A percentile compares a stretch with the other conserved stretches of the same genome.
phyloP scores from a whole-genome alignment of 1,139 yeast species.

The Pichia sp. region DNA sequence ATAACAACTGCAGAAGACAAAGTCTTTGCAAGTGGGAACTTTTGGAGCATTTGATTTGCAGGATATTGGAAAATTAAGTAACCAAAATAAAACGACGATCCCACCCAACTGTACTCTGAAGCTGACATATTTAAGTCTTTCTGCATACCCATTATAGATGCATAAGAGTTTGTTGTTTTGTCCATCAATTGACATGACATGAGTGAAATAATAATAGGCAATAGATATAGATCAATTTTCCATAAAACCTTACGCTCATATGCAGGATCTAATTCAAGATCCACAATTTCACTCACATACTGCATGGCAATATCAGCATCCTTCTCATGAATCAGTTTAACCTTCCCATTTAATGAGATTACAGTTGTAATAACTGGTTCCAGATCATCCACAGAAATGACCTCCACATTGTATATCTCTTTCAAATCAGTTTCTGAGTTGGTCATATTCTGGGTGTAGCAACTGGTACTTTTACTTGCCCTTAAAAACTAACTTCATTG shows the following conservation, averaged over 20 bases:
- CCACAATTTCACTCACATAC: conserved; percentile 15
- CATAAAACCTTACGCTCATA: conserved; percentile 32
- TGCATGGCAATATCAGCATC: conserved; percentile 14
- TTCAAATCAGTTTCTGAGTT: no score
- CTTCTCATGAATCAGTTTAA: conserved; percentile 6
- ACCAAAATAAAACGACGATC: conserved; percentile 46
- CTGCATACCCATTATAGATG: conserved; percentile 44
- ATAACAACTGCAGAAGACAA: conserved; percentile 31
- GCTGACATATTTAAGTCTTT: conserved; percentile 42
- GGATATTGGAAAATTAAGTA: conserved; percentile 40
- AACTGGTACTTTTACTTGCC: no score
- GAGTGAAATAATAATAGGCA: conserved; percentile 46
- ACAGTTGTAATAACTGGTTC: no score
- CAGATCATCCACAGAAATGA: no score
- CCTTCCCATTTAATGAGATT: conserved; percentile 10
- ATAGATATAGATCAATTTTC: conserved; percentile 36
- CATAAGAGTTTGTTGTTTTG: conserved; percentile 51
- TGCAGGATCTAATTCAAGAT: conserved; percentile 24
- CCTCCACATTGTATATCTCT: no score
- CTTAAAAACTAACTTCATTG: no score
- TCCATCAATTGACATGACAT: conserved; percentile 59
- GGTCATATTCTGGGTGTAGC: no score
- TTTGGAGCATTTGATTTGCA: conserved; percentile 34
- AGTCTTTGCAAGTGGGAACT: conserved; percentile 34
- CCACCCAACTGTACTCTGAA: conserved; percentile 44